Base-by-base conservation (phyloP, 2,329 filamentous ascomycete species). In the Diaporthe vaccinii region DNA sequence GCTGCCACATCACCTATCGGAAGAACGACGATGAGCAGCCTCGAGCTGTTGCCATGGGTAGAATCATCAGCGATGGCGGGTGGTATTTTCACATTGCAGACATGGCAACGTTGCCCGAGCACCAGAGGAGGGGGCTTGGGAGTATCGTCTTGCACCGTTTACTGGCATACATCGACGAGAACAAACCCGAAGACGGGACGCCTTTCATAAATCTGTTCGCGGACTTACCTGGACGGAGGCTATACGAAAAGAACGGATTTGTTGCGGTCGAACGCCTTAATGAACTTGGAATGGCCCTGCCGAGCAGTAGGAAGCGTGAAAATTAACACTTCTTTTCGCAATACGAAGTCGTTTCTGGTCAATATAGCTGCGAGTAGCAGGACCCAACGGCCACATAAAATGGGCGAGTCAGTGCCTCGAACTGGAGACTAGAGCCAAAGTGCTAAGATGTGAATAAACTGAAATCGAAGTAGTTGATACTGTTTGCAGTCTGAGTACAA, bases 71-170 rank as follows among this genome's bases (percentile, higher is more conserved):
- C 17, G 88, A 90, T 76, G 87, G 88, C 9, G 85, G 85, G 8
- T 87, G 88, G 82, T 89, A 89, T 77, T 88, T 89, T 71, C 81
- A 85, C 58, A 83, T 90, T 68, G 85, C 85, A 28, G 88, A 90
- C 78, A 86, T 90, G 80, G 86, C 85, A 2, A 85, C 88, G n/a
- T 81, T 87, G 61, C 86, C 87, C 8, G 83, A 81, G 10, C 87
- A 90, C 75, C 87, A 87, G 76, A 83, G 85, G 15, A 84, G 83
- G 69, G 87, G 88, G 0, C 78, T 90, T 1, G 88, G 85, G 12
- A 85, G 86, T 69, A 81, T 82, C 31, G 82, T 89, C 49, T 79
- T 89, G 80, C 84, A 85, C 77, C 79, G 80, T 28, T 79, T 89
- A 55, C 77, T 89, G 49, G 81, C 79, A 25, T 83, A 84, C 69